phyloP scores from a whole-genome alignment of 2,329 filamentous ascomycete genomes.

The Elsinoe australis region DNA sequence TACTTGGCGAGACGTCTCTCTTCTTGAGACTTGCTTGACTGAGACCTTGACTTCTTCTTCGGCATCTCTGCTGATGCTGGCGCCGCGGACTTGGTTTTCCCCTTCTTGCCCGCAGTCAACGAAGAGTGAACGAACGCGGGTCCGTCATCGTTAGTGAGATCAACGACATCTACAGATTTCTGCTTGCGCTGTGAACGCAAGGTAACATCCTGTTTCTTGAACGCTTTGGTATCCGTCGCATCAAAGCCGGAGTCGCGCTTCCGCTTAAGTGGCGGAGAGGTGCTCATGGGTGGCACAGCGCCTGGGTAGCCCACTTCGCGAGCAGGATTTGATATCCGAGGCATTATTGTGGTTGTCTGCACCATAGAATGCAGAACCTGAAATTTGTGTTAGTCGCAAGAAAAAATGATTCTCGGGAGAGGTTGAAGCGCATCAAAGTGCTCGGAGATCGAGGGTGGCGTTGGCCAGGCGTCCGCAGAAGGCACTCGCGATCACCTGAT shows the following conservation, averaged over 20 bases:
- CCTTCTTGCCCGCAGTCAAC: neutral
- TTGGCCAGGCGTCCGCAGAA: too few relatives aligned
- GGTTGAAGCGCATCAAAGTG: too few relatives aligned
- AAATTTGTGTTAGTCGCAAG: too few relatives aligned
- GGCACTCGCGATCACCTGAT: too few relatives aligned
- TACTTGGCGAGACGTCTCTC: conserved; percentile 14
- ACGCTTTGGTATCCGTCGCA: neutral
- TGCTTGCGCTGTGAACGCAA: too few relatives aligned
- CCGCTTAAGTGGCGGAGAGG: neutral
- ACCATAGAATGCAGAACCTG: too few relatives aligned
- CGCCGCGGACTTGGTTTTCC: neutral
- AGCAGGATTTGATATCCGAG: too few relatives aligned
- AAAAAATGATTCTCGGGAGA: too few relatives aligned
- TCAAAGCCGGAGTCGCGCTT: neutral
- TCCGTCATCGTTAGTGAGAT: neutral
- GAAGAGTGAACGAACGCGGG: neutral
- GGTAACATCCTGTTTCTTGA: neutral
- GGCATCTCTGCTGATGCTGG: neutral
- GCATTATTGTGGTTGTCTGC: too few relatives aligned
- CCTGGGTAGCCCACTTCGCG: too few relatives aligned
- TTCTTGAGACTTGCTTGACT: neutral
- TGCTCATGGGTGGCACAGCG: neutral
- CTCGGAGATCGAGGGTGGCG: too few relatives aligned
- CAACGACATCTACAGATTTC: neutral
- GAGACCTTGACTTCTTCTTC: neutral